Evolutionary conservation across 1,139 yeast species (phyloP).

Genomic region (Debaryomycetaceae sp.): DNA sequence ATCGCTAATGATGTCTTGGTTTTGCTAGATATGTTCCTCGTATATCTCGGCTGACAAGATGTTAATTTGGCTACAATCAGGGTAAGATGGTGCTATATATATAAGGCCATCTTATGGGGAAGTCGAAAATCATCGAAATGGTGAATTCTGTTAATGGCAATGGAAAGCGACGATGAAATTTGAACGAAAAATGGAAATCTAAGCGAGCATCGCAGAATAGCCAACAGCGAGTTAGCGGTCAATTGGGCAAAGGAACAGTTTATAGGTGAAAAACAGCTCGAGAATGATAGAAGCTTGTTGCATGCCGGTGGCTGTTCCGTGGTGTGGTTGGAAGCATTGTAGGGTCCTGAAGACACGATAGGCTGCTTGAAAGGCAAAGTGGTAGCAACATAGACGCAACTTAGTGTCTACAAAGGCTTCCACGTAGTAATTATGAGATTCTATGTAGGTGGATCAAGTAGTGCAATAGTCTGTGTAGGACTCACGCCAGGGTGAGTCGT

Average conservation of each 20-base stretch:
- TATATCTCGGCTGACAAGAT: background rate
- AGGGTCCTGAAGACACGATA: too few species aligned
- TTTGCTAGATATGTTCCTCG: background rate
- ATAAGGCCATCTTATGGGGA: background rate
- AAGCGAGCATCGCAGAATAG: conserved; percentile 3
- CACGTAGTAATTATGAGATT: too few species aligned
- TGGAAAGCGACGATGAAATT: conserved; percentile 2
- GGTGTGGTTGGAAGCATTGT: too few species aligned
- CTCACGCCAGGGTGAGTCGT: too few species aligned
- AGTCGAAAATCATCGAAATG: background rate
- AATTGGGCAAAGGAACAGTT: background rate
- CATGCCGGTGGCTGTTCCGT: too few species aligned
- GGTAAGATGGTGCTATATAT: background rate
- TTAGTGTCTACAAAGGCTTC: too few species aligned
- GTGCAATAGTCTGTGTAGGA: too few species aligned
- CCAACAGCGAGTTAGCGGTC: background rate
- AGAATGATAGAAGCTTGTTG: too few species aligned
- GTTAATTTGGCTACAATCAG: background rate
- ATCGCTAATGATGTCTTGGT: background rate
- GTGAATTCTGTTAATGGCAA: conserved; percentile 3
- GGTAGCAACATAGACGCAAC: too few species aligned
- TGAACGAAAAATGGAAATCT: conserved; percentile 2
- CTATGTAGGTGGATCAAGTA: too few species aligned
- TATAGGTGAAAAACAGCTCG: too few species aligned
- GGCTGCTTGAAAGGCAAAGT: too few species aligned